Evolutionary conservation across 768 basidiomycete species (phyloP).

Genomic region (Leccinum longicurvipes): DNA sequence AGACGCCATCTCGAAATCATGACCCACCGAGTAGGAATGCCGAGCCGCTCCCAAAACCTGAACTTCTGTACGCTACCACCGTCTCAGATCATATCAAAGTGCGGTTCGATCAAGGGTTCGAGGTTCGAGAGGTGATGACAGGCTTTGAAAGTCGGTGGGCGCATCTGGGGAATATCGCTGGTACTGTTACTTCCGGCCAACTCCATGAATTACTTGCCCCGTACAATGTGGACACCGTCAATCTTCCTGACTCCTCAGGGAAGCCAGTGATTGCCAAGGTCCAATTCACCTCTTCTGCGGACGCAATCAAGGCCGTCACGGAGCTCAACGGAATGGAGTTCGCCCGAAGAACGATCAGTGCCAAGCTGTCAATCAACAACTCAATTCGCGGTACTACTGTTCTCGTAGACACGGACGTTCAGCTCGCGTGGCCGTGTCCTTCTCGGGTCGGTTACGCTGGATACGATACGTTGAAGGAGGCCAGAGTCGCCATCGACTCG

Average conservation of each 20-base stretch:
- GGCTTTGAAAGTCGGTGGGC: constrained; percentile 70
- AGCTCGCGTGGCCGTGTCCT: constrained; percentile 60
- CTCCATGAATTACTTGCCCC: constrained; percentile 39
- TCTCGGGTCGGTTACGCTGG: constrained; percentile 58
- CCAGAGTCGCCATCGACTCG: constrained; percentile 47
- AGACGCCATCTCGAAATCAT: not conserved
- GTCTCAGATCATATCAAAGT: constrained; percentile 56
- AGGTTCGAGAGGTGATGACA: constrained; percentile 53
- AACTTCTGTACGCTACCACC: constrained; percentile 27
- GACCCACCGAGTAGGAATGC: not conserved
- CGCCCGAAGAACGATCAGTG: constrained; percentile 39
- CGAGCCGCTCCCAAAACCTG: constrained; percentile 10
- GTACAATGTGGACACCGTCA: constrained; percentile 43
- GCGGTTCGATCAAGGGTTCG: constrained; percentile 58
- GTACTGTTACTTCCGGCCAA: constrained; percentile 28
- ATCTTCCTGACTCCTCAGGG: constrained; percentile 25
- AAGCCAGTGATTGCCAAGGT: constrained; percentile 37
- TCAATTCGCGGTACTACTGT: constrained; percentile 33
- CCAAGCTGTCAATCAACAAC: constrained; percentile 44
- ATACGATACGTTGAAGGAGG: constrained; percentile 47
- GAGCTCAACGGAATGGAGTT: constrained; percentile 46
- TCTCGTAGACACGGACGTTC: constrained; percentile 53
- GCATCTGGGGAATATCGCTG: constrained; percentile 49
- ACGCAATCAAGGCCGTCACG: constrained; percentile 52
- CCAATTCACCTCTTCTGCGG: constrained; percentile 44